phyloP scores from a whole-genome alignment of 2,329 filamentous ascomycete genomes.

The Trichophyton schoenleinii region DNA sequence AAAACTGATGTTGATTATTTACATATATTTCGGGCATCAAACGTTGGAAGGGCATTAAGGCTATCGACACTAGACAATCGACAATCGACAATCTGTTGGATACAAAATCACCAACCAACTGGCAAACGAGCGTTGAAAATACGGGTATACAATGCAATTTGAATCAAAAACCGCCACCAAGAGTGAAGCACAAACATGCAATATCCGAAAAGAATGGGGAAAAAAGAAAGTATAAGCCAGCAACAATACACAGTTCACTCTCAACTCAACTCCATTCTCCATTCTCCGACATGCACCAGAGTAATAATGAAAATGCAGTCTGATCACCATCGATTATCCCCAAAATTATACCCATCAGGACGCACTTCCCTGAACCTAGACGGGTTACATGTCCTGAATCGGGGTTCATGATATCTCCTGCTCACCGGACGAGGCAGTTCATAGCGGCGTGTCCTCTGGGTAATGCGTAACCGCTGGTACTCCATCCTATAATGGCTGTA shows the following conservation, averaged over 20 bases:
- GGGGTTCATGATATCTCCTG: neutral
- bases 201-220: neutral
- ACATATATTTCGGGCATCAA: neutral
- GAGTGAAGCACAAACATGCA: neutral
- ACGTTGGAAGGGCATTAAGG: neutral
- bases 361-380: conserved; percentile 6
- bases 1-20: neutral
- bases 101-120: neutral
- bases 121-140: neutral
- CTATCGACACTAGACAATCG: neutral
- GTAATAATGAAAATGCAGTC: neutral
- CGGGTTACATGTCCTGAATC: neutral
- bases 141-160: neutral
- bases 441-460: neutral
- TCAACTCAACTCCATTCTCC: neutral
- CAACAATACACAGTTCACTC: neutral
- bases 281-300: neutral
- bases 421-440: neutral
- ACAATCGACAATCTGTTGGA: neutral
- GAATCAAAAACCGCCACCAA: neutral
- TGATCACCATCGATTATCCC: conserved; percentile 2
- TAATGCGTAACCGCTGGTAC: neutral
- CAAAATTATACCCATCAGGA: conserved; percentile 6
- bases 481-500: conserved; percentile 3
- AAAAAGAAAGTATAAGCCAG: neutral